Evolutionary conservation across 2,329 filamentous ascomycete genomes (phyloP), one percentile per base, ranked within the genome.

Genomic region (Fusarium nodosum): DNA sequence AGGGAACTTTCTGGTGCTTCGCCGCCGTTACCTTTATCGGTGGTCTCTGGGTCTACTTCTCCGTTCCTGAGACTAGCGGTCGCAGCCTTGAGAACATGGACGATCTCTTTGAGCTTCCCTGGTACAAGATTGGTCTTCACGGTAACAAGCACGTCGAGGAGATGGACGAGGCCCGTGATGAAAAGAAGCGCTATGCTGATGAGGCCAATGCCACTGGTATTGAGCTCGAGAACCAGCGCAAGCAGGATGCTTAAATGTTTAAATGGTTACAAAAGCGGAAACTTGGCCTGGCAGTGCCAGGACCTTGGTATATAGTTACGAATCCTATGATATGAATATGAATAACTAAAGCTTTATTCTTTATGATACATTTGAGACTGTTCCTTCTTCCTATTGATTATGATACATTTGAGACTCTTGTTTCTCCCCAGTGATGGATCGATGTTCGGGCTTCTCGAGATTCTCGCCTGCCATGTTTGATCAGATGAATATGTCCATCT

Each of bases 1-100:
- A 85, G 62, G 92, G 92, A 0, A 94, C 92, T 0, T 94, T 94
- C 82, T 90, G 91, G 86, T 92, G 90, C 80, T 94, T 94, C 78
- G 84, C 86, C 0, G 87, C 84, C 4, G 84, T 94, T 12, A 94
- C 91, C 0, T 68, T 91, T 1, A 45, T 93, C 7, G 91, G 91
- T 30, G 87, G 90, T 5, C 33, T 85, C 5, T 94, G 90, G 90
- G 91, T 91, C 5, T 92, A 85, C 83, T 86, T 93, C 78, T 90
- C 86, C 65, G 85, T 94, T 2, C 92, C 91, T 0, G 91, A 94
- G 82, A 92, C 90, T 0, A 86, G 86, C 1, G 91, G 91, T 0
- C 82, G 85, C n/a, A 82, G 81, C 51, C 82, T 92, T 10, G 90
- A 92, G 81, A 88, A 84, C 68, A 92, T 94, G 86, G 90, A 94